Evolutionary conservation across 345 rosid species (phyloP).

Genomic region (Euphorbia tirucalli): DNA sequence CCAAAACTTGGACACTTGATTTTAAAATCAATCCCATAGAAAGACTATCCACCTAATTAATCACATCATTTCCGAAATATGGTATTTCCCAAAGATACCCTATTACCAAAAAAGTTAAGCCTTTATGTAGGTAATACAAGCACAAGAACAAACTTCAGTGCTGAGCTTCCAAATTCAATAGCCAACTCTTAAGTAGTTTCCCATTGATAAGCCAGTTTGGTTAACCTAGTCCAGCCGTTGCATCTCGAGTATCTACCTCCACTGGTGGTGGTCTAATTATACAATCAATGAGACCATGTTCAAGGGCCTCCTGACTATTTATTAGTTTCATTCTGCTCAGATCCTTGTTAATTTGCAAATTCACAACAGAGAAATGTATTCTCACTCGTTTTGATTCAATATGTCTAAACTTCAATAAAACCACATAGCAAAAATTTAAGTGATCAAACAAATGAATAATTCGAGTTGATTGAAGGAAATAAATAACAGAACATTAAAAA

Average conservation of each 20-base stretch:
- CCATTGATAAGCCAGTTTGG: too few species aligned
- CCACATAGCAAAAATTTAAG: too few species aligned
- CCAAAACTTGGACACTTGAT: too few species aligned
- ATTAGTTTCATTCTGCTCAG: conserved; percentile 60
- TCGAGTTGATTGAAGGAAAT: neutral
- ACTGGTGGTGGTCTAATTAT: too few species aligned
- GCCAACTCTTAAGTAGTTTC: conserved; percentile 3
- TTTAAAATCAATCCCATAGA: too few species aligned
- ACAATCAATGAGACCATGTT: conserved; percentile 81
- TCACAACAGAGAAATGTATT: neutral
- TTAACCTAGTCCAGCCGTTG: conserved; percentile 55
- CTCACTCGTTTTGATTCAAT: neutral
- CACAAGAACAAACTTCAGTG: conserved; percentile 8
- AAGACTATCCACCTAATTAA: too few species aligned
- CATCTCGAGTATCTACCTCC: conserved; percentile 50
- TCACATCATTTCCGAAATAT: too few species aligned
- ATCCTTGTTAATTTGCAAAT: conserved; percentile 57
- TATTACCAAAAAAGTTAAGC: too few species aligned
- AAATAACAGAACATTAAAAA: neutral
- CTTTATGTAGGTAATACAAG: neutral
- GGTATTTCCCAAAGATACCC: too few species aligned
- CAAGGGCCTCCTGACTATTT: conserved; percentile 65
- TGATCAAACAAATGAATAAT: too few species aligned
- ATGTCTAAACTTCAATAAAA: too few species aligned
- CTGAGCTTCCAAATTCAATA: neutral